These are phyloP conservation scores for Debaryomyces singareniensis DNA, from an alignment of 1,139 yeast species.

Conservation along the genomic window DNA sequence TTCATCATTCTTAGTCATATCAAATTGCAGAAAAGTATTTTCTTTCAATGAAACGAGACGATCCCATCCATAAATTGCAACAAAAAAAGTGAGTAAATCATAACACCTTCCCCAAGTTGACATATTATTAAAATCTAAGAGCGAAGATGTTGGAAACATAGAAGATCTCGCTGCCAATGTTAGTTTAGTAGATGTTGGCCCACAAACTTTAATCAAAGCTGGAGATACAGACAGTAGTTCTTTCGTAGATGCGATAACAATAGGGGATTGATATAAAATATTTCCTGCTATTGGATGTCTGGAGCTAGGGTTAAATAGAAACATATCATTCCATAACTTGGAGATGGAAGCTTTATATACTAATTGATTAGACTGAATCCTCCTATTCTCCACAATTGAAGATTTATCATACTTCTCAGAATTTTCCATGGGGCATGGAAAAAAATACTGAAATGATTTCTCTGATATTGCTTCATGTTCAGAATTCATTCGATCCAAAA, in stretches of 20 bases:
- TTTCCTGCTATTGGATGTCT: slow-evolving; percentile 35
- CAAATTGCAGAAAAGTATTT: slow-evolving; percentile 10
- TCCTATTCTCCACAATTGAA: slow-evolving; percentile 2
- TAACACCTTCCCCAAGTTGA: slow-evolving; percentile 42
- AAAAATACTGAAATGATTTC: slow-evolving; percentile 22
- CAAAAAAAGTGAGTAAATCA: slow-evolving; percentile 30
- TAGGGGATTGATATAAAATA: slow-evolving; percentile 31
- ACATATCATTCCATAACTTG: slow-evolving; percentile 27
- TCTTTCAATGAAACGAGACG: slow-evolving; percentile 19
- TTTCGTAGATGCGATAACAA: slow-evolving; percentile 23
- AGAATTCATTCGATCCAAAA: slow-evolving; percentile 15
- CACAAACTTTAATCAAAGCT: slow-evolving; percentile 21
- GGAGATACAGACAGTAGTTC: slow-evolving; percentile 35
- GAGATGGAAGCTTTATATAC: slow-evolving; percentile 19
- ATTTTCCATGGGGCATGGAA: slow-evolving; percentile 22
- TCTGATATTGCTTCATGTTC: slow-evolving; percentile 26
- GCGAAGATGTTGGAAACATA: slow-evolving; percentile 20
- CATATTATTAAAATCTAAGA: slow-evolving; percentile 27
- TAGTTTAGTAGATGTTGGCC: slow-evolving; percentile 22
- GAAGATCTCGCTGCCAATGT: slow-evolving; percentile 29
- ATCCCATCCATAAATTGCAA: slow-evolving; percentile 40
- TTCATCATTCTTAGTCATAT: slow-evolving; percentile 2
- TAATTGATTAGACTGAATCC: slow-evolving; percentile 2
- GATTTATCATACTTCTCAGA: slow-evolving; percentile 4
- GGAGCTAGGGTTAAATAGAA: slow-evolving; percentile 21